Evolutionary conservation across 176 grass and related monocot genomes (phyloP), one percentile per base, ranked within the genome.

Genomic region (Typha latifolia): DNA sequence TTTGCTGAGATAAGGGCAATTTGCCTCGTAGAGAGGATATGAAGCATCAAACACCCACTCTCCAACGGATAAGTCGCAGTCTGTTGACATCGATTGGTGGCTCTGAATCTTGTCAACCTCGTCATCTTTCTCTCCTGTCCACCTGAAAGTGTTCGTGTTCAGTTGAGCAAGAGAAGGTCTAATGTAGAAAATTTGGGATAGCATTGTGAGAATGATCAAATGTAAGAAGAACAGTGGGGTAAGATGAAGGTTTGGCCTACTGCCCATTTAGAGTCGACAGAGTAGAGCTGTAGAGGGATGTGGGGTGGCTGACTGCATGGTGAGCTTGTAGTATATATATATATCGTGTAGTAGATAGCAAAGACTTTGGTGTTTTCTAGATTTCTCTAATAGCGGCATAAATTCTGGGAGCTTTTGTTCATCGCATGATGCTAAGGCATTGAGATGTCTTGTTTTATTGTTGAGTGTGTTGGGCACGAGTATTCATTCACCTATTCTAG

Each of bases 31-130:
- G 26, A 82, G 72, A 48, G 79, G 79, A 56, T 82, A 76, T 6
- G 79, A 82, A 7, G 3, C 15, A 76, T 82, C 79, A 26, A 74
- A 82, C 37, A 82, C 72, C 79, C 79, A 82, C 66, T 82, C 72
- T 65, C 79, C 79, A 47, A 61, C 4, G 4, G 72, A 69, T 59
- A 82, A 15, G 26, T 82, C 61, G 55, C 72, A 82, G 48, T 69
- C 61, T 31, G 51, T 67, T 48, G 67, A 61, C 29, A 66, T 9
- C 31, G 62, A 51, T n/a, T 18, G 64, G 23, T 63, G 70, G 32
- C 6, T 74, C 47, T 81, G 64, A n/a, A 72, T 66, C 20, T 69
- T 72, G 12, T 31, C 29, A 24, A 74, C 14, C 13, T 68, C 71
- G 61, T 69, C 78, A 48, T 69, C 70, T n/a, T 74, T 74, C 49